These are phyloP conservation scores for Fusarium sp. DNA, from an alignment of 2,329 filamentous ascomycete genomes.

Conservation along the genomic window DNA sequence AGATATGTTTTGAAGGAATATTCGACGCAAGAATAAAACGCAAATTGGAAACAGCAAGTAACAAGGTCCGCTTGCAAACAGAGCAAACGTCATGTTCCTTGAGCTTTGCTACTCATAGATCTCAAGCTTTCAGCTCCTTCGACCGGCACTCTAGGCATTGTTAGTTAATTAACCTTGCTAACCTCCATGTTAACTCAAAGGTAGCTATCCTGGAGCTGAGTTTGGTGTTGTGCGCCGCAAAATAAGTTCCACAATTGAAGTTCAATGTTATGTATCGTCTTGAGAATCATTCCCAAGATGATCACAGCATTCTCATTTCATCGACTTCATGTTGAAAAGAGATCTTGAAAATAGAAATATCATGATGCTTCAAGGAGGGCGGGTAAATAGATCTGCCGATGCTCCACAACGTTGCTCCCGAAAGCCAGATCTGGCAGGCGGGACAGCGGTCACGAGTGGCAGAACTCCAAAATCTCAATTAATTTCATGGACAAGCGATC, in stretches of 20 bases:
- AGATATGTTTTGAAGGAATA: neutral
- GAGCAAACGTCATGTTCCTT: neutral
- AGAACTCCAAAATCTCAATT: slow-evolving; percentile 52
- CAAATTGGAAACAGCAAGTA: neutral
- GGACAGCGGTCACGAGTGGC: slow-evolving; percentile 48
- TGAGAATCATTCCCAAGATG: neutral
- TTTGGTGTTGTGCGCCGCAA: no score
- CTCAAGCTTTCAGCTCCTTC: neutral
- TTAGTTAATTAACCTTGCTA: no score
- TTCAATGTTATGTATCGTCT: neutral
- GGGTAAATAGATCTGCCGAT: slow-evolving; percentile 30
- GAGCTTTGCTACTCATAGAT: neutral
- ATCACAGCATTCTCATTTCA: neutral
- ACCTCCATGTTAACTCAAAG: no score
- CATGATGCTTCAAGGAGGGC: neutral
- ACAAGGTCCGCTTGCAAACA: neutral
- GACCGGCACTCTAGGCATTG: no score
- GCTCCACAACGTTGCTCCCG: slow-evolving; percentile 2
- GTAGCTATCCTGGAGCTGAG: no score
- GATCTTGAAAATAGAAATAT: neutral
- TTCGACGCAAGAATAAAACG: neutral
- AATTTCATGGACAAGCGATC: slow-evolving; percentile 31
- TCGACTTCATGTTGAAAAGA: neutral
- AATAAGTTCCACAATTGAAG: neutral
- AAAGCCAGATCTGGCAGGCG: slow-evolving; percentile 38